Evolutionary conservation across 768 basidiomycete species (phyloP), one percentile per base, ranked within the genome.

Genomic region (Thelephora ganbajun): DNA sequence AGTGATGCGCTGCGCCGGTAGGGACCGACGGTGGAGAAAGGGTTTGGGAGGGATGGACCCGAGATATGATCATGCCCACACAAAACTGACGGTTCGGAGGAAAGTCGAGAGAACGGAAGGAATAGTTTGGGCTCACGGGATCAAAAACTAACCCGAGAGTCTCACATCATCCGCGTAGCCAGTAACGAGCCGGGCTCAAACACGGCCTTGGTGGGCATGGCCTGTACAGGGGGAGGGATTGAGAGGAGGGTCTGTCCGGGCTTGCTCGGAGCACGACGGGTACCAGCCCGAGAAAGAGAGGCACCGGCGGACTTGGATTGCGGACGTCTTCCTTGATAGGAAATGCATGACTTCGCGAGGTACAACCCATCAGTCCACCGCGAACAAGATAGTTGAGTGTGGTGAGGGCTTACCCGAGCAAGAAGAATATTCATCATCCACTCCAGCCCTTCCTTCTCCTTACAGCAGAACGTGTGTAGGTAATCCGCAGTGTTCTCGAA

Each of bases 401-500:
- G 42, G 35, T 11, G 35, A 26, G 43, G 14, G 51, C 86, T 59
- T 62, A 91, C 90, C 45, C 90, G 77, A 47, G 89, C 88, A 47
- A 92, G 65, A 14, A 90, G 71, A 39, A 92, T 79, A 55, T 69
- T 77, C 64, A 89, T 78, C 60, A 90, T 68, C 90, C 90, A 93
- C 33, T 67, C 65, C 52, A 74, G 71, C 35, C 86, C 85, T 43
- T 89, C 85, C 35, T 69, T 73, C 56, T 79, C 76, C 37, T 78
- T 74, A 53, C 85, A 85, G 23, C 80, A 80, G 59, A 98, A 91
- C 43, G 82, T 68, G 58, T 96, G 91, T 48, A 90, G 61, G 64
- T 93, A 97, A 57, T 98, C 92, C 26, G 79, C 72, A 3, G 77
- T 77, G 60, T 88, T 80, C 65, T 96, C 92, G 56, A 97, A 97